Conservation (phyloP, 371 early-diverging fungal genomes). For the Fennellomyces sp. region DNA sequence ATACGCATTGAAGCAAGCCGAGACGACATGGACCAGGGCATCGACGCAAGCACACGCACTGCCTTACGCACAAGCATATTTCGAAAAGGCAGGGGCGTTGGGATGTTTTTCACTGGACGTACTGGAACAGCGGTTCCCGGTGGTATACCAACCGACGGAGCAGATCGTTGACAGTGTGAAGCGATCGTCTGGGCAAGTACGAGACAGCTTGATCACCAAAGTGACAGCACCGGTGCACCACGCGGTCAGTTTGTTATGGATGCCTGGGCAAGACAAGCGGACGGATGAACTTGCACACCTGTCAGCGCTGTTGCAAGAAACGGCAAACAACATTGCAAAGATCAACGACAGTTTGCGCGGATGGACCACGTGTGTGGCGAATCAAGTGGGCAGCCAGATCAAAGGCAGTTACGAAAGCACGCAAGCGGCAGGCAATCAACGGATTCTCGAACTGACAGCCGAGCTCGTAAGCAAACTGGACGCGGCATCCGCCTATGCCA, state of each 20-base stretch:
- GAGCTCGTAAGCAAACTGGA: conserved; percentile 33
- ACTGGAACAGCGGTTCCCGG: conserved; percentile 61
- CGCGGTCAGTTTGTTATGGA: conserved; percentile 32
- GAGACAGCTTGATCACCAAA: conserved; percentile 11
- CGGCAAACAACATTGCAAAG: conserved; percentile 20
- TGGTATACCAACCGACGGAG: conserved; percentile 57
- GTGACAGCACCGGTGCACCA: conserved; percentile 47
- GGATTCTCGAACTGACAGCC: conserved; percentile 29
- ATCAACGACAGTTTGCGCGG: conserved; percentile 23
- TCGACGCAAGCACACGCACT: conserved; percentile 44
- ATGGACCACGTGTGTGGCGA: conserved; percentile 5
- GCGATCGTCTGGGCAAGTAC: conserved; percentile 35
- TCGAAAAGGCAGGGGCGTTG: conserved; percentile 57
- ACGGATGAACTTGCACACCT: conserved; percentile 8
- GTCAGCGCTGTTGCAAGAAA: conserved; percentile 26
- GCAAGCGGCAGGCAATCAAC: conserved; percentile 26
- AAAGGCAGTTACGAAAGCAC: conserved; percentile 27
- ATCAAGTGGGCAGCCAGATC: conserved; percentile 19
- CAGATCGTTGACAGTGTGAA: conserved; percentile 55
- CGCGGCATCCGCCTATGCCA: conserved; percentile 42
- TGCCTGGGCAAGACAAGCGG: not conserved
- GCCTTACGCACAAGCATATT: conserved; percentile 38
- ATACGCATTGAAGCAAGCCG: conserved; percentile 53
- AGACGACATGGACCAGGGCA: conserved; percentile 46
- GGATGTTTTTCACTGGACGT: conserved; percentile 67